Conservation (phyloP, 23 red algal genomes). For the Gracilaria caudata region DNA sequence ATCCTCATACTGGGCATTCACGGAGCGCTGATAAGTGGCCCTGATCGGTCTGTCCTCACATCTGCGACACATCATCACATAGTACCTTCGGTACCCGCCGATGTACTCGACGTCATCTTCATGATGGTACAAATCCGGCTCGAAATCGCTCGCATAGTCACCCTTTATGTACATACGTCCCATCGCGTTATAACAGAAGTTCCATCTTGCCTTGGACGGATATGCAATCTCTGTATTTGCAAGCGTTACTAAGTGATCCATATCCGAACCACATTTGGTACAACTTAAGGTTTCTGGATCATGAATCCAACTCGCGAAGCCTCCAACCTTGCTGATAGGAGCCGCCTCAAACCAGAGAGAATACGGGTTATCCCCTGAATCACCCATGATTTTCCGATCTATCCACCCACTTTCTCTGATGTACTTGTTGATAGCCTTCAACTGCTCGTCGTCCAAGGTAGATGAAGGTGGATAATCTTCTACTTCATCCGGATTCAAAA, state of each 20-base stretch:
- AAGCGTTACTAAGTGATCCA: slow-evolving; percentile 15
- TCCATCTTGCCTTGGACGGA: neutral
- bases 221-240: neutral
- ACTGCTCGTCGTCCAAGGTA: neutral
- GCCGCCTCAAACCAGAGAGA: neutral
- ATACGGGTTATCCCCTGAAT: neutral
- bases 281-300: neutral
- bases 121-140: neutral
- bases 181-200: too few species aligned
- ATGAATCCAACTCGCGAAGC: slow-evolving; percentile 7
- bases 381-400: neutral
- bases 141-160: neutral
- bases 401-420: neutral
- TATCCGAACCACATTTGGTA: neutral
- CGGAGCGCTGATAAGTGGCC: neutral
- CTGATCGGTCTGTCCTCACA: slow-evolving; percentile 4
- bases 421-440: neutral
- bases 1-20: too few species aligned
- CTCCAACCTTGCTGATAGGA: slow-evolving; percentile 12
- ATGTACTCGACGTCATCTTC: too few species aligned
- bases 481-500: neutral
- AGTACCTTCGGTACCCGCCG: slow-evolving; percentile 5
- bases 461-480: neutral
- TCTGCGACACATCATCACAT: slow-evolving; percentile 19
- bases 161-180: too few species aligned